A percentile compares a stretch with the other conserved stretches of the same genome.
Evolutionary conservation across 1,284 basidiomycete genomes (phyloP).

Genomic region (Rhodotorula sp.): DNA sequence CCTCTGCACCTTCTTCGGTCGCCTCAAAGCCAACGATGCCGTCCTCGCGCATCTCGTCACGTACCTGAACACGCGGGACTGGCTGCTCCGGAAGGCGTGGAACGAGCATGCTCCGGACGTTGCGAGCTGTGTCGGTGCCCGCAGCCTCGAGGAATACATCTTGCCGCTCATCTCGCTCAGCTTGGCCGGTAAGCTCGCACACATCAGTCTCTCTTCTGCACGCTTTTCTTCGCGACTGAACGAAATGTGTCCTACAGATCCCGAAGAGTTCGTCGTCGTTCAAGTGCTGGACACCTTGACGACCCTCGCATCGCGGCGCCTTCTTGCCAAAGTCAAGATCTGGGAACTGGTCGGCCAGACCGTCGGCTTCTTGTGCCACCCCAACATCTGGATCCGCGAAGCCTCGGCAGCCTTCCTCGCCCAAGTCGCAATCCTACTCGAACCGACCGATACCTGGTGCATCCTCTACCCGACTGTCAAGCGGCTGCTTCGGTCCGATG

Average conservation of each 20-base stretch:
- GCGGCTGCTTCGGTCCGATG: slow-evolving; percentile 79
- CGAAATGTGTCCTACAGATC: slow-evolving; percentile 58
- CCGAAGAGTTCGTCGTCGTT: slow-evolving; percentile 88
- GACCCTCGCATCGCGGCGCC: slow-evolving; percentile 75
- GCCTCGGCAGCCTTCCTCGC: slow-evolving; percentile 83
- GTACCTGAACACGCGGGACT: slow-evolving; percentile 86
- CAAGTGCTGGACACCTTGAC: slow-evolving; percentile 81
- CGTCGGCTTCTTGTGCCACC: slow-evolving; percentile 88
- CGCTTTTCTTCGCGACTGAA: not conserved
- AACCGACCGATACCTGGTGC: slow-evolving; percentile 88
- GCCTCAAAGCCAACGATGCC: slow-evolving; percentile 90
- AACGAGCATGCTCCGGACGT: slow-evolving; percentile 95
- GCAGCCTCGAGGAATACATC: slow-evolving; percentile 82
- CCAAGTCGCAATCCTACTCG: slow-evolving; percentile 72
- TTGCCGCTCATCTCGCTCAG: slow-evolving; percentile 93
- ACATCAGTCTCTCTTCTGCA: not conserved
- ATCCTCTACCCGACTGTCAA: slow-evolving; percentile 88
- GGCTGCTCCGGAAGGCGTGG: slow-evolving; percentile 84
- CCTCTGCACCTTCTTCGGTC: slow-evolving; percentile 87
- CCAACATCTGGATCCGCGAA: slow-evolving; percentile 94
- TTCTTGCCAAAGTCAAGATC: slow-evolving; percentile 86
- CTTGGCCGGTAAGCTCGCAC: slow-evolving; percentile 65
- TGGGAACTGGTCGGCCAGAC: slow-evolving; percentile 89
- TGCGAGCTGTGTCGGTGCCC: slow-evolving; percentile 82
- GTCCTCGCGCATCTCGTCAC: slow-evolving; percentile 97